phyloP scores from a whole-genome alignment of 441 rosid genomes.

The Pelargonium cotyledonis region DNA sequence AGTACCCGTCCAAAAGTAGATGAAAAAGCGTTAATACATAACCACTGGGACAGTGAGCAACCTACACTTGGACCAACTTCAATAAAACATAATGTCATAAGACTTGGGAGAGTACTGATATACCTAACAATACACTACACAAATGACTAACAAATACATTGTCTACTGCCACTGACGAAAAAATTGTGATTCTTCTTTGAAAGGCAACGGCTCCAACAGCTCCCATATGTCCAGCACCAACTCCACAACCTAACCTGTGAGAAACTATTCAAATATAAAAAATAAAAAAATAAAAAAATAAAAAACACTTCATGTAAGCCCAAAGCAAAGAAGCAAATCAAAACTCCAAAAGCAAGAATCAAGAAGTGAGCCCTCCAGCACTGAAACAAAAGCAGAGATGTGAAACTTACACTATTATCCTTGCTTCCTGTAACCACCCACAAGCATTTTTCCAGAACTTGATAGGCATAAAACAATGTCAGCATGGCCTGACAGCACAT shows the following conservation, averaged over 20 bases:
- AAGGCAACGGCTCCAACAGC: conserved; percentile 90
- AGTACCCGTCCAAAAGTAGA: no score
- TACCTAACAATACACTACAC: conserved; percentile 25
- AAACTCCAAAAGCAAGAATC: neutral
- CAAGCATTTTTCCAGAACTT: conserved; percentile 50
- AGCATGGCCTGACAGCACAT: conserved; percentile 77
- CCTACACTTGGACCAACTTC: no score
- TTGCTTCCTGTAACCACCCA: conserved; percentile 90
- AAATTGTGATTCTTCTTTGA: conserved; percentile 59
- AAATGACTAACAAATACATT: no score
- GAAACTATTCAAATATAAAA: conserved; percentile 10
- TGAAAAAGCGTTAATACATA: no score
- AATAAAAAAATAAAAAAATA: no score
- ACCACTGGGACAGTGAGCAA: no score
- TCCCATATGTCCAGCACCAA: conserved; percentile 85
- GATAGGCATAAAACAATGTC: conserved; percentile 76
- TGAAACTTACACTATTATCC: conserved; percentile 71
- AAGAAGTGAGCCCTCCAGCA: neutral
- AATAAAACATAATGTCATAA: no score
- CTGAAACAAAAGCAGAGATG: conserved; percentile 12
- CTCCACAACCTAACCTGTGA: conserved; percentile 83
- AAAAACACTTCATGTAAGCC: no score
- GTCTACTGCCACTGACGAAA: conserved; percentile 94
- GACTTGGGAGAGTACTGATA: neutral
- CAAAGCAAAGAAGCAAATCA: no score